Base-by-base conservation (phyloP, 495 filamentous ascomycete genomes). In the Symbiotaphrina buchneri region DNA sequence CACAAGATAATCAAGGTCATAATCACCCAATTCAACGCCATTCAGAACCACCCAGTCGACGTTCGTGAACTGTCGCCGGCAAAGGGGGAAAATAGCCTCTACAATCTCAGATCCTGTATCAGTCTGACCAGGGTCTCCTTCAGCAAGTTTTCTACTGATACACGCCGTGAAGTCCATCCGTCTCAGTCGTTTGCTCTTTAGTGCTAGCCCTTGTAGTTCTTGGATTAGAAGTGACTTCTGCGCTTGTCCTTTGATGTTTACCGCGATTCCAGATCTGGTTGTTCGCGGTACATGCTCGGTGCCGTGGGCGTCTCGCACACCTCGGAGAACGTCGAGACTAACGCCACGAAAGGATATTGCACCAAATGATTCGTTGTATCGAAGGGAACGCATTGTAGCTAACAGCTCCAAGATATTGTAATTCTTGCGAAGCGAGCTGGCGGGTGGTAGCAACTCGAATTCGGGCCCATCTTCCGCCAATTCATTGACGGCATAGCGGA, bases 361-460 rank as follows among this genome's bases (percentile, higher is more conserved):
- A 31, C 61, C 61, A 48, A 94, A 94, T 10, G 68, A 76, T 46
- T 92, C 81, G 42, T 94, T 94, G 52, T 91, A 97, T 21, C 87
- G 66, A 29, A 97, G 53, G 4, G 87, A 67, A 13, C 85, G 67
- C 58, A 93, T 64, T 16, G 94, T 65, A 2, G 87, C 82, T 23
- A 97, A 55, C 16, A 94, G 47, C 47, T 94, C 87, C 29, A 74
- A 45, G 4, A 65, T 47, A 3, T 59, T 67, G 42, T 97, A 97
- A 21, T 60, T 56, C 3, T 54, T 49, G 30, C 52, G 49, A 20
- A 47, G 54, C 4, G 56, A 46, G 10, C 64, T 63, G 19, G 65
- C 61, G 4, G 78, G 68, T 10, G 70, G 65, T 18, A 79, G 60
- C n/a, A 97, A 62, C 23, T 67, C 63, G 45, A 97, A 93, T 35